Conservation (phyloP, 108 stramenopile genomes). For the Fistulifera solaris region DNA sequence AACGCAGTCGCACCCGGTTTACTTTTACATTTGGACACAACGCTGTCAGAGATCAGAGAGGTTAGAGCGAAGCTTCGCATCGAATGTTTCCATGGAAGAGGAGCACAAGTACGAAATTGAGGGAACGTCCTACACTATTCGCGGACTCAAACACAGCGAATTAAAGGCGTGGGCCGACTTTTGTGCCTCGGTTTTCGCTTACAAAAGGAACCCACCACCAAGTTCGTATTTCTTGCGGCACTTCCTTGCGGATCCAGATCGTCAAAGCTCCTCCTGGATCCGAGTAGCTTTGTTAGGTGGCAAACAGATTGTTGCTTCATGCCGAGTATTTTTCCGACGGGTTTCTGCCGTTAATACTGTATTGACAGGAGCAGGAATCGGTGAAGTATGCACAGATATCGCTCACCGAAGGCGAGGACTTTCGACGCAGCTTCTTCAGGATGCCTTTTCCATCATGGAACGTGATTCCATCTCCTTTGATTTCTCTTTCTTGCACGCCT, state of each 20-base stretch:
- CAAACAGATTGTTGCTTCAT: constrained; percentile 47
- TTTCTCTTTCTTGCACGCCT: constrained; percentile 56
- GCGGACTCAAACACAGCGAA: constrained; percentile 16
- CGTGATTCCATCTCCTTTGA: constrained; percentile 21
- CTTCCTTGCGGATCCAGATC: constrained; percentile 56
- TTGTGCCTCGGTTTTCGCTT: constrained; percentile 56
- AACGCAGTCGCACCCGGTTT: too few relatives aligned
- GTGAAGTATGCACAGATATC: constrained; percentile 63
- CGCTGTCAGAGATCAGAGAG: too few relatives aligned
- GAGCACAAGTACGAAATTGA: too few relatives aligned
- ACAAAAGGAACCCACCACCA: constrained; percentile 62
- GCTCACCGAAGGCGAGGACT: constrained; percentile 48
- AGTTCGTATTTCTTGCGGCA: constrained; percentile 59
- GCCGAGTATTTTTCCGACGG: constrained; percentile 46
- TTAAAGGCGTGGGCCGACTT: constrained; percentile 43
- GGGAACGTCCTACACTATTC: constrained; percentile 5
- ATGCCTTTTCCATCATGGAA: constrained; percentile 55
- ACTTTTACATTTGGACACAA: too few relatives aligned
- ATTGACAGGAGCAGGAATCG: constrained; percentile 52
- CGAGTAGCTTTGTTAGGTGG: constrained; percentile 31
- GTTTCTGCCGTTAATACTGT: constrained; percentile 21
- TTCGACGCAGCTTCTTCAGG: constrained; percentile 37
- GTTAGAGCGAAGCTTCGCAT: too few relatives aligned
- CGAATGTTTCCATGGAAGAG: too few relatives aligned
- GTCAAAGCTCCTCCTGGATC: constrained; percentile 27